Base-by-base conservation (phyloP, 495 filamentous ascomycete genomes). In the Aspergillus indologenus region DNA sequence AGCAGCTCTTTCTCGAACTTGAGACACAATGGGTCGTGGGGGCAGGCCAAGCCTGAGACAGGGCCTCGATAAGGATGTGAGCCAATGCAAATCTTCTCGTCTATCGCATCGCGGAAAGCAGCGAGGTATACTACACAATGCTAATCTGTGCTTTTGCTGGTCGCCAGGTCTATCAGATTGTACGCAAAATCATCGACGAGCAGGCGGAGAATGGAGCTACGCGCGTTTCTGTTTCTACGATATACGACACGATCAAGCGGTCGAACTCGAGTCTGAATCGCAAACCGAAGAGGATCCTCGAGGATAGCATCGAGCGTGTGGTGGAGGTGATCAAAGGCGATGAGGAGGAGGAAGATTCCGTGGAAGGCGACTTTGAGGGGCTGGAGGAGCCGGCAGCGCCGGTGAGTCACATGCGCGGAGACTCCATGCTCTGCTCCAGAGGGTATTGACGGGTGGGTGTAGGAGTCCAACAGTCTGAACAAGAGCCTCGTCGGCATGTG, bases 251-350 rank as follows among this genome's bases (percentile, higher is more conserved):
- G 53, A 89, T 96, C 62, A 89, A 90, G 65, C 78, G 78, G 61
- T 95, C 90, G 4, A 96, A 96, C 66, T 96, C 91, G 1, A 89
- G 86, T 59, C 69, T 96, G 42, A 90, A 89, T 47, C 79, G 92
- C 15, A 87, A 87, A 62, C 90, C 88, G 7, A 96, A 94, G 72
- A 84, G 83, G 54, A 75, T 87, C 15, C 73, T 98, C 15, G 89
- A 96, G 68, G 87, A 91, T 63, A 89, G 90, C 48, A 89, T 98
- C 61, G 91, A 96, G 66, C 79, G 91, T 20, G 90, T 95, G 1
- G 77, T 98, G 26, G 84, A 84, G 21, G 84, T 93, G 15, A 68
- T 96, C 12, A 84, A 83, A 51, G 81, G 85, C 59, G 90, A 95
- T 20, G 81, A 79, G 12, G 76, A 81, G 34, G 83, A 83, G 22